Evolutionary conservation across 2,329 filamentous ascomycete species (phyloP).

Genomic region (Penicillium sp.): DNA sequence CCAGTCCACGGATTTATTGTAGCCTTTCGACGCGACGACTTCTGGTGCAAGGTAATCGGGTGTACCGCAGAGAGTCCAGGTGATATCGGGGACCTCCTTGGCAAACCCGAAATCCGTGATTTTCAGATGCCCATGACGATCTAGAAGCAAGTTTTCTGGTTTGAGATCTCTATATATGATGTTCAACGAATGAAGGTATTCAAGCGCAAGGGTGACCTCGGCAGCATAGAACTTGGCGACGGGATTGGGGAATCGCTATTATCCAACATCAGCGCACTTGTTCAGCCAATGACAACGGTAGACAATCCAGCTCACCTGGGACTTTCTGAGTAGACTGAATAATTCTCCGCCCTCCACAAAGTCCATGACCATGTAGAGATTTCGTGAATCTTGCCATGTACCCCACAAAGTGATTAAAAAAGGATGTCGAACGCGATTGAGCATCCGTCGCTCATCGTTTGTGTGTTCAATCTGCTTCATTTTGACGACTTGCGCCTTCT

Average conservation of each 20-base stretch:
- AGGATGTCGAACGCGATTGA: slow-evolving; percentile 95
- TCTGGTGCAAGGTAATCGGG: slow-evolving; percentile 97
- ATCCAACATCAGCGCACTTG: background rate
- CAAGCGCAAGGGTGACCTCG: slow-evolving; percentile 91
- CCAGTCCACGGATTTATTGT: slow-evolving; percentile 99
- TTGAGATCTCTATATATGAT: slow-evolving; percentile 99
- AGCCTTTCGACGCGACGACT: slow-evolving; percentile 98
- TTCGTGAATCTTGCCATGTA: slow-evolving; percentile 93
- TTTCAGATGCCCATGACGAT: slow-evolving; percentile 92
- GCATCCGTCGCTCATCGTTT: slow-evolving; percentile 95
- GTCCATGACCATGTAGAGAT: slow-evolving; percentile 99
- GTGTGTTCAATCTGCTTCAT: slow-evolving; percentile 99
- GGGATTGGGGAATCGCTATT: slow-evolving; percentile 93
- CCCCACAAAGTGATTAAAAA: slow-evolving; percentile 98
- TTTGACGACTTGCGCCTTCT: slow-evolving; percentile 97
- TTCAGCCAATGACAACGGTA: slow-evolving; percentile 11
- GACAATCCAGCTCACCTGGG: slow-evolving; percentile 65
- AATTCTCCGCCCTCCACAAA: slow-evolving; percentile 98
- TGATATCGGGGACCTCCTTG: slow-evolving; percentile 97
- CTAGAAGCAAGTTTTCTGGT: slow-evolving; percentile 88
- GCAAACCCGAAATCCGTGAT: slow-evolving; percentile 99
- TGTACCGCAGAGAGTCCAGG: slow-evolving; percentile 97
- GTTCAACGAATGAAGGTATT: slow-evolving; percentile 91
- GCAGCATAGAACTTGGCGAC: slow-evolving; percentile 99
- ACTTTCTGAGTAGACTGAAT: slow-evolving; percentile 93